Percentiles rank a stretch among this genome's conserved stretches.
phyloP scores from a whole-genome alignment of 2,329 filamentous ascomycete species.

The Ploettnerulaceae sp. region DNA sequence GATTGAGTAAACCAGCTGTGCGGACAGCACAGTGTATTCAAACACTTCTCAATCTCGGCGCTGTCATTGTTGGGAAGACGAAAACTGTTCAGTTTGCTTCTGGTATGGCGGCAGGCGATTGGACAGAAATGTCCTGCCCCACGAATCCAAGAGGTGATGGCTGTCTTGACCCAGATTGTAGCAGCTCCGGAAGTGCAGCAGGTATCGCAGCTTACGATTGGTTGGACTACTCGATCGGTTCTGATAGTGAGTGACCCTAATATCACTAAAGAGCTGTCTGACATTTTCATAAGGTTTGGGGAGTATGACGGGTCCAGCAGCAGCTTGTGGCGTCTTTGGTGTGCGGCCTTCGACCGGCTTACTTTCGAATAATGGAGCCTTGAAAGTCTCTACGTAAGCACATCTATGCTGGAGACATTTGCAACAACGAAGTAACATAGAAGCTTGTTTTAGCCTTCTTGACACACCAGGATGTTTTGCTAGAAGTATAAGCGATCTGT shows the following conservation, averaged over 20 bases:
- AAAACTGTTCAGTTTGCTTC: constrained; percentile 44
- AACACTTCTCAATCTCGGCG: constrained; percentile 54
- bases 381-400: constrained; percentile 16
- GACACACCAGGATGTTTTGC: constrained; percentile 23
- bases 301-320: constrained; percentile 23
- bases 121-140: constrained; percentile 37
- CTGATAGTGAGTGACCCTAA: constrained; percentile 34
- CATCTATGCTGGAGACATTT: too few relatives aligned
- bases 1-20: constrained; percentile 42
- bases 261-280: not conserved
- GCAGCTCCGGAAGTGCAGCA: constrained; percentile 42
- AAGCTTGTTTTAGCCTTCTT: constrained; percentile 4
- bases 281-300: constrained; percentile 30
- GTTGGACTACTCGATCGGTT: constrained; percentile 46
- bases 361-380: constrained; percentile 12
- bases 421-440: not conserved
- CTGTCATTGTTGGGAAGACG: constrained; percentile 48
- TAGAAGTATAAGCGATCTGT: constrained; percentile 14
- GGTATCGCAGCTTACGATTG: constrained; percentile 41
- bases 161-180: constrained; percentile 42
- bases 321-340: constrained; percentile 17
- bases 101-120: constrained; percentile 36
- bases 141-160: constrained; percentile 43
- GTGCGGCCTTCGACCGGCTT: constrained; percentile 12
- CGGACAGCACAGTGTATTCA: constrained; percentile 47